Evolutionary conservation across 2,329 filamentous ascomycete genomes (phyloP).

Genomic region (Grosmannia serpens): DNA sequence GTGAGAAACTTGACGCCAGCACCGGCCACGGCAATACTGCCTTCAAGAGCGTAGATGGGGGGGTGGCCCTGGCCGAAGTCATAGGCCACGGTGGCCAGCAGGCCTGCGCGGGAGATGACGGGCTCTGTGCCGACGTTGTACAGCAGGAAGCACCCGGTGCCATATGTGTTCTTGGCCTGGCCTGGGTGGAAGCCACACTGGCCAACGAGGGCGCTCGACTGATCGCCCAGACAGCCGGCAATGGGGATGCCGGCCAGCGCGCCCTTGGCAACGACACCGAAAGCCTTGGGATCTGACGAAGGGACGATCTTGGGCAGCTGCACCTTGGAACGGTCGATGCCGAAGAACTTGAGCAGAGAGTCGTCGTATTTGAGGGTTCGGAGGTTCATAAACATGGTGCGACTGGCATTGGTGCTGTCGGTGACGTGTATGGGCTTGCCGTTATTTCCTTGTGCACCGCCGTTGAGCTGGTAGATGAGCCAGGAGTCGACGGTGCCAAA

Average conservation of each 20-base stretch:
- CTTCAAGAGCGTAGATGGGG: constrained; percentile 72
- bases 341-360: constrained; percentile 66
- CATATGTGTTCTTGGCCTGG: constrained; percentile 83
- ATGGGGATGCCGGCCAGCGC: constrained; percentile 59
- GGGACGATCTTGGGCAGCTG: constrained; percentile 72
- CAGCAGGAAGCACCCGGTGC: constrained; percentile 78
- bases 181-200: constrained; percentile 76
- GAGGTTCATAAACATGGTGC: constrained; percentile 93
- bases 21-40: constrained; percentile 72
- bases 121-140: constrained; percentile 82
- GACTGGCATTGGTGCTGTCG: constrained; percentile 75
- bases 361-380: constrained; percentile 71
- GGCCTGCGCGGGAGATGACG: constrained; percentile 71
- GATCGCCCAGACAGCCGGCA: constrained; percentile 77
- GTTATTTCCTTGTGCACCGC: constrained; percentile 46
- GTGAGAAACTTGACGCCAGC: constrained; percentile 66
- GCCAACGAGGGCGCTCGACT: constrained; percentile 75
- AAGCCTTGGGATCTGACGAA: constrained; percentile 63
- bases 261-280: constrained; percentile 55
- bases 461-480: constrained; percentile 77
- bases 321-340: constrained; percentile 55
- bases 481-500: constrained; percentile 86
- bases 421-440: constrained; percentile 57
- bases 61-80: constrained; percentile 51
- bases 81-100: constrained; percentile 80